Evolutionary conservation across 352 stramenopile genomes (phyloP), one percentile per base, ranked within the genome.

Genomic region (Phytophthora niederhauseri): DNA sequence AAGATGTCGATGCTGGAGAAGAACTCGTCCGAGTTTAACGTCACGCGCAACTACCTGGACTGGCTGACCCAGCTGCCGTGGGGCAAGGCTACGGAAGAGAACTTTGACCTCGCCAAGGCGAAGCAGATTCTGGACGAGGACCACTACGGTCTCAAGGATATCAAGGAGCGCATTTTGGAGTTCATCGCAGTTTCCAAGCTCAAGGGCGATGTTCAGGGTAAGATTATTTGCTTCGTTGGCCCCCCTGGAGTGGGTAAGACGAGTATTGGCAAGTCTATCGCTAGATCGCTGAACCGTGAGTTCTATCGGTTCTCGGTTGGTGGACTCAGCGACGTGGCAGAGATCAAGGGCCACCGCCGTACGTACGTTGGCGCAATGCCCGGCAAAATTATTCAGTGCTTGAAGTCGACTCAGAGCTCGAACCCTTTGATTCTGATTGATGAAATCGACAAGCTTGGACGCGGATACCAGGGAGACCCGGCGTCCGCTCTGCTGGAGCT

Each of bases 341-440:
- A 99, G 77, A 99, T 99, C 68, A 99, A 99, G 81, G 98, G 98
- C 22, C 98, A 99, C 62, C 87, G 98, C 38, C 87, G 98, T 57
- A 99, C 98, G 12, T 99, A 99, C 75, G 90, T 99, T 19, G 98
- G 98, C 28, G 97, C 97, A 0, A 99, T 99, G 97, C 98, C 98
- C 0, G 98, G 98, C 57, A 99, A 99, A 69, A 89, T 99, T 7
- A 98, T 99, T 61, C 97, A 99, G 78, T 98, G 96, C 62, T 81
- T 99, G n/a, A 99, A 99, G 82, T 94, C 85, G 1, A 98, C 94
- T 2, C 92, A 98, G 55, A 98, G 92, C 55, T 97, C 86, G 22
- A 99, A 99, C 78, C 98, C 98, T 26, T 68, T 99, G n/a, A 92
- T 99, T 28, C 73, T 99, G 22, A 99, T 99, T 67, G 98, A 99